These are phyloP conservation scores for Trypanosoma scelopori DNA, from an alignment of 208 protist genomes.

Conservation along the genomic window DNA sequence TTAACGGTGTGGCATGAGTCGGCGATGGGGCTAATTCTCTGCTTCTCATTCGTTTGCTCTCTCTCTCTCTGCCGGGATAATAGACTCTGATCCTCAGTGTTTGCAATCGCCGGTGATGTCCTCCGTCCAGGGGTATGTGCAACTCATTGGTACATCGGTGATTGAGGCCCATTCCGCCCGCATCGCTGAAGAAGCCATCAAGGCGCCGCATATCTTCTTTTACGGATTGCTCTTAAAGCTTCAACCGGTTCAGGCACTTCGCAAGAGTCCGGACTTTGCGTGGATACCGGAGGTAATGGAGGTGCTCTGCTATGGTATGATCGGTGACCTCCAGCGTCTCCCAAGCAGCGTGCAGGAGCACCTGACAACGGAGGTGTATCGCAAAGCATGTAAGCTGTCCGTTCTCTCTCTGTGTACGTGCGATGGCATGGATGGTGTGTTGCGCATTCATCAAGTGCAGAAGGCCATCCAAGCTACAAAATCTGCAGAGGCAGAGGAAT, in stretches of 20 bases:
- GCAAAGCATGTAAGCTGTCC: conserved; percentile 48
- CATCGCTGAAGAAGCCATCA: conserved; percentile 28
- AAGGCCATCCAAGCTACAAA: conserved; percentile 19
- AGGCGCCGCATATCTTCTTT: conserved; percentile 44
- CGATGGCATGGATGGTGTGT: conserved; percentile 8
- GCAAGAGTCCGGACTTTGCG: conserved; percentile 8
- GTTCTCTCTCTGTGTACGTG: conserved; percentile 35
- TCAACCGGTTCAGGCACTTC: conserved; percentile 18
- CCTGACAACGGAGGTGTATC: conserved; percentile 5
- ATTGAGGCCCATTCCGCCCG: conserved; percentile 16
- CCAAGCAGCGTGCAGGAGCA: conserved; percentile 7
- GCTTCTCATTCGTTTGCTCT: conserved; percentile 1
- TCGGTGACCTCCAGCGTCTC: conserved; percentile 20
- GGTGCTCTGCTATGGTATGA: conserved; percentile 35
- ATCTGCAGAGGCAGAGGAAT: conserved; percentile 35
- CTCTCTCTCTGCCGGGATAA: background rate
- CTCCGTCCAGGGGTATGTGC: conserved; percentile 25
- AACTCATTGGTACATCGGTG: conserved; percentile 4
- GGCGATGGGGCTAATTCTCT: background rate
- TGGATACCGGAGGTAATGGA: conserved; percentile 31
- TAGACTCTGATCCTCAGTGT: too few species aligned
- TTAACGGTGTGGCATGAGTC: background rate
- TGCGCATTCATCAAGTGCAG: conserved; percentile 35
- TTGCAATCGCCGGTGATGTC: background rate
- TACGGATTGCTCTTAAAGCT: conserved; percentile 37